Evolutionary conservation across 2,329 filamentous ascomycete genomes (phyloP).

Genomic region (Colletotrichum cuscutae): DNA sequence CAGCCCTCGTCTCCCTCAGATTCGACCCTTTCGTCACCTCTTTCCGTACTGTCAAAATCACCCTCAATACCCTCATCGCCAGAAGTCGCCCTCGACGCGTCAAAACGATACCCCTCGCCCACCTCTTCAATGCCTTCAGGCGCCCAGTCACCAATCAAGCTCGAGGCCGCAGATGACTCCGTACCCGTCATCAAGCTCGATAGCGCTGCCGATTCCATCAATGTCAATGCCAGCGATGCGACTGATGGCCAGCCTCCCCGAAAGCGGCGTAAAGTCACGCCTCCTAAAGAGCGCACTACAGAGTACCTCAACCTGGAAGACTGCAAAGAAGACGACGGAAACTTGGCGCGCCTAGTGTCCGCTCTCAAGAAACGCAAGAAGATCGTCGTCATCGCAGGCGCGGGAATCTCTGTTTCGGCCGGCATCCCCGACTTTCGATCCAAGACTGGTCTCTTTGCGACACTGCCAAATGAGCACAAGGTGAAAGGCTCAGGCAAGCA

Average conservation of each 20-base stretch:
- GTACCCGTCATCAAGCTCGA: slow-evolving; percentile 42
- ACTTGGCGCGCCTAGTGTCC: slow-evolving; percentile 75
- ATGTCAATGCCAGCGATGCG: slow-evolving; percentile 57
- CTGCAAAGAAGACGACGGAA: slow-evolving; percentile 59
- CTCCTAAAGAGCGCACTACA: slow-evolving; percentile 76
- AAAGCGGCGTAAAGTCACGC: slow-evolving; percentile 78
- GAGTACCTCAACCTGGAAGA: slow-evolving; percentile 78
- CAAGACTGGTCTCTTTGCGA: slow-evolving; percentile 87
- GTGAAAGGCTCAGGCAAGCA: slow-evolving; percentile 94
- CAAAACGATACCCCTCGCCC: slow-evolving; percentile 64
- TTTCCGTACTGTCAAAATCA: slow-evolving; percentile 64
- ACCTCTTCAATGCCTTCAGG: slow-evolving; percentile 55
- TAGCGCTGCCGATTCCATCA: slow-evolving; percentile 32
- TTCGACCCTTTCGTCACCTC: slow-evolving; percentile 61
- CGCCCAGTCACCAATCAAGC: slow-evolving; percentile 62
- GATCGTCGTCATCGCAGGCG: slow-evolving; percentile 95
- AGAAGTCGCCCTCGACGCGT: slow-evolving; percentile 45
- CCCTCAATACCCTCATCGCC: slow-evolving; percentile 62
- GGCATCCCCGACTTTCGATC: slow-evolving; percentile 98
- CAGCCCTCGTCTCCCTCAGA: slow-evolving; percentile 41
- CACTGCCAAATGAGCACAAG: slow-evolving; percentile 86
- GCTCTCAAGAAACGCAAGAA: slow-evolving; percentile 90
- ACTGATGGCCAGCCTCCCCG: slow-evolving; percentile 75
- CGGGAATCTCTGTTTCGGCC: slow-evolving; percentile 95
- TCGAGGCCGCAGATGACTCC: slow-evolving; percentile 48